A percentile compares a stretch with the other conserved stretches of the same genome.
Conservation (phyloP, 352 stramenopile species). For the Pythium phragmiticola region DNA sequence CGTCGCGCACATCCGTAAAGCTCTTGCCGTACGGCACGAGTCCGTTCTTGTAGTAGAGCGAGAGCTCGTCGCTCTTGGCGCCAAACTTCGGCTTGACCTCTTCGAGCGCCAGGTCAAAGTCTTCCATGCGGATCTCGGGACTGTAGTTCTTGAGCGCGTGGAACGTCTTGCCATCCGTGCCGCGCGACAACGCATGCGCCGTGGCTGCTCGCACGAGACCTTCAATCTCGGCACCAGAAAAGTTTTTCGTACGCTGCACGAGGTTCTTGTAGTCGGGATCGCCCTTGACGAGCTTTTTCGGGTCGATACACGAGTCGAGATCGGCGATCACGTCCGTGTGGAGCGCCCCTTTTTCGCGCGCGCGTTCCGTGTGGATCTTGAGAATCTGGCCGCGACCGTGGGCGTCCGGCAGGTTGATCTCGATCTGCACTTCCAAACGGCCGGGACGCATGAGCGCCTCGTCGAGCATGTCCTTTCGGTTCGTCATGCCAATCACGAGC, state of each 20-base stretch:
- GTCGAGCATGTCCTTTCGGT: constrained; percentile 97
- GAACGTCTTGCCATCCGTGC: constrained; percentile 83
- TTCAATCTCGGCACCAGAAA: constrained; percentile 98
- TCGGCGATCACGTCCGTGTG: constrained; percentile 73
- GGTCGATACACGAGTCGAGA: constrained; percentile 69
- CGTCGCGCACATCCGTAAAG: constrained; percentile 93
- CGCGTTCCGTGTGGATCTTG: constrained; percentile 96
- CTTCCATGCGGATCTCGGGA: constrained; percentile 81
- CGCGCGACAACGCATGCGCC: constrained; percentile 78
- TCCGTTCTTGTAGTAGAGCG: constrained; percentile 95
- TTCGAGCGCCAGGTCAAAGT: constrained; percentile 95
- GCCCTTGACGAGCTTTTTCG: constrained; percentile 56
- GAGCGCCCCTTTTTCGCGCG: constrained; percentile 70
- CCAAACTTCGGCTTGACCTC: constrained; percentile 99
- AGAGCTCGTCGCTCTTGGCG: constrained; percentile 91
- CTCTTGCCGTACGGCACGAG: constrained; percentile 94
- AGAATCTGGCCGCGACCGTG: constrained; percentile 97
- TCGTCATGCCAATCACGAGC: constrained; percentile 99
- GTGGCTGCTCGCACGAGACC: constrained; percentile 95
- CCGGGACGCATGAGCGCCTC: constrained; percentile 97
- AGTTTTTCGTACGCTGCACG: constrained; percentile 98
- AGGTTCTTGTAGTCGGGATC: constrained; percentile 89
- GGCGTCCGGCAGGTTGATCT: constrained; percentile 98
- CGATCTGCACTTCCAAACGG: constrained; percentile 99
- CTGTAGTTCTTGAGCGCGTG: constrained; percentile 78